Conservation (phyloP, 805 yeast species). For the Zygosaccharomyces siamensis region DNA sequence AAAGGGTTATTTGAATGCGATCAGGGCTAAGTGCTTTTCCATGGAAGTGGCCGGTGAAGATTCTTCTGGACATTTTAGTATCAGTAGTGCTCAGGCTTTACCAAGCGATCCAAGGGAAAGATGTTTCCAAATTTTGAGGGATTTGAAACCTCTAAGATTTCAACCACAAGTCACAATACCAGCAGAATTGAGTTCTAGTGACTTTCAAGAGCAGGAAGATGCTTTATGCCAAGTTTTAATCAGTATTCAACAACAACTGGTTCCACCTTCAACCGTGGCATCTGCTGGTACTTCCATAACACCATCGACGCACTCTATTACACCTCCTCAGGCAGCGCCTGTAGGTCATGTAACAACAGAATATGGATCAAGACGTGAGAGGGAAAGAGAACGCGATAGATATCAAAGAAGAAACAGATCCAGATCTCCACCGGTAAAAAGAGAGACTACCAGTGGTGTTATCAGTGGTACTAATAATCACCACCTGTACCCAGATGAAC, state of each 20-base stretch:
- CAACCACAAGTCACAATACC: constrained; percentile 25
- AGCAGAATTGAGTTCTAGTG: constrained; percentile 21
- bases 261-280: constrained; percentile 18
- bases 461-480: constrained; percentile 29
- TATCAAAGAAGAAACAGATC: constrained; percentile 46
- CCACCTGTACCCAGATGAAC: constrained; percentile 45
- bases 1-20: constrained; percentile 47
- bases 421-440: constrained; percentile 41
- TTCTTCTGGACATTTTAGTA: constrained; percentile 65
- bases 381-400: constrained; percentile 26
- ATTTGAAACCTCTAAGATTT: constrained; percentile 18
- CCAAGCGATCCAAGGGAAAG: constrained; percentile 35
- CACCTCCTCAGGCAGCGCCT: constrained; percentile 10
- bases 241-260: constrained; percentile 31
- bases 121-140: constrained; percentile 29
- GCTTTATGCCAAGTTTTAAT: constrained; percentile 40
- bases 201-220: constrained; percentile 37
- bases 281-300: background rate
- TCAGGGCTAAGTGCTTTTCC: constrained; percentile 54
- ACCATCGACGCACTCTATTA: constrained; percentile 4
- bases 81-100: constrained; percentile 43
- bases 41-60: constrained; percentile 24
- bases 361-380: constrained; percentile 35
- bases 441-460: constrained; percentile 13
- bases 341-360: constrained; percentile 24